Conservation (phyloP, 169 alveolate species). For the Condylostoma magnum region DNA sequence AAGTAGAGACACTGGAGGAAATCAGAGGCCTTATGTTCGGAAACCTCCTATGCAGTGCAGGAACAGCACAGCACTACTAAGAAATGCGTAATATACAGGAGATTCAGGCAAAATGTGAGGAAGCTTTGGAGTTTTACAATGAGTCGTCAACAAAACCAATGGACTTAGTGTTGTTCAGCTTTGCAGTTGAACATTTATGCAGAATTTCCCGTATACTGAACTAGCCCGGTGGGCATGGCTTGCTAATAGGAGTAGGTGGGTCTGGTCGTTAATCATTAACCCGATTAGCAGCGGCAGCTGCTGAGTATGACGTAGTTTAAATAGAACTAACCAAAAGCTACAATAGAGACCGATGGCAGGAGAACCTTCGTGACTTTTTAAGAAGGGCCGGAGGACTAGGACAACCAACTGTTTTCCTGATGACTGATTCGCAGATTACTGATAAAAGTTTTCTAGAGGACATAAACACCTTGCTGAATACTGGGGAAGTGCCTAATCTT, state of each 20-base stretch:
- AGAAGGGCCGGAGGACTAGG: constrained; percentile 75
- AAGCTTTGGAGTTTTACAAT: constrained; percentile 70
- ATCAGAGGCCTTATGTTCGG: constrained; percentile 88
- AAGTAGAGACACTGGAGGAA: constrained; percentile 87
- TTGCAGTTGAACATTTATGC: constrained; percentile 89
- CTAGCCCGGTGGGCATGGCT: constrained; percentile 91
- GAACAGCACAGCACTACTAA: constrained; percentile 78
- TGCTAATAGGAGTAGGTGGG: constrained; percentile 95
- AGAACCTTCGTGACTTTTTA: constrained; percentile 83
- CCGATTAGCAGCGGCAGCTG: constrained; percentile 71
- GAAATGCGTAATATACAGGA: constrained; percentile 72
- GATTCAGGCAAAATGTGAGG: constrained; percentile 54
- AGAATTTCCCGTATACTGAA: constrained; percentile 85
- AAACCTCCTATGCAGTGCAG: constrained; percentile 75
- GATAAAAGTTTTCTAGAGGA: constrained; percentile 79
- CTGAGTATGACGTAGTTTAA: constrained; percentile 80
- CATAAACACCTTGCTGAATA: constrained; percentile 78
- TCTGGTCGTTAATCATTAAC: constrained; percentile 86
- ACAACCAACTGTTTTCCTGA: constrained; percentile 64
- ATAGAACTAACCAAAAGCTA: constrained; percentile 89
- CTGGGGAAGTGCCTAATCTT: constrained; percentile 86
- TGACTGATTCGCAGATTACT: constrained; percentile 81
- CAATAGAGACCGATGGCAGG: constrained; percentile 85
- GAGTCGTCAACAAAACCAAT: constrained; percentile 82
- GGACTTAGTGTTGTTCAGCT: constrained; percentile 86